phyloP scores from a whole-genome alignment of 495 filamentous ascomycete species.

The Annulohypoxylon nitens region DNA sequence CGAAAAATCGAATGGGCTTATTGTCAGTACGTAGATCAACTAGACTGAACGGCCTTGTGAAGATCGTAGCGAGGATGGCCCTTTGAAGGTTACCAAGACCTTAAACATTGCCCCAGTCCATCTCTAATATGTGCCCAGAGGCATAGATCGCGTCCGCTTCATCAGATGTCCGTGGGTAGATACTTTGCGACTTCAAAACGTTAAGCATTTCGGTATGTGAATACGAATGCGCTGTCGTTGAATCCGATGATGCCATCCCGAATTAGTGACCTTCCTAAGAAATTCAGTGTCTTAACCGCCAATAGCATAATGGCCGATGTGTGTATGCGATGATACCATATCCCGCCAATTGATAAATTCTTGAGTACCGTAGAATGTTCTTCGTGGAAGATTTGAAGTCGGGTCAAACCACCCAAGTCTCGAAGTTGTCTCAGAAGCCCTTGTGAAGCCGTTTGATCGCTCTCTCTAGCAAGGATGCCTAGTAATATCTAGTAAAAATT shows the following conservation, averaged over 20 bases:
- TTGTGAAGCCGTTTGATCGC: slow-evolving; percentile 42
- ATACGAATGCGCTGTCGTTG: background rate
- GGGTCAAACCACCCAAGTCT: slow-evolving; percentile 46
- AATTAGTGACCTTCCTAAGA: background rate
- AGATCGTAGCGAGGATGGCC: slow-evolving; percentile 19
- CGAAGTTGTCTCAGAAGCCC: slow-evolving; percentile 47
- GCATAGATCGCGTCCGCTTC: background rate
- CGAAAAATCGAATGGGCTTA: slow-evolving; percentile 36
- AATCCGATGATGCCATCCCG: background rate
- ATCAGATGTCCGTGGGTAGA: background rate
- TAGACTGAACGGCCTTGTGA: slow-evolving; percentile 15
- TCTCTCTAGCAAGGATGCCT: slow-evolving; percentile 18
- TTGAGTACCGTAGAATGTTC: background rate
- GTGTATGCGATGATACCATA: background rate
- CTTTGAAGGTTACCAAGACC: background rate
- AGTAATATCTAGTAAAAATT: slow-evolving; percentile 29
- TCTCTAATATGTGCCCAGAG: background rate
- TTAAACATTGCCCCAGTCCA: background rate
- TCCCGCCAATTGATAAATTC: background rate
- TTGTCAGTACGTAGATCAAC: slow-evolving; percentile 17
- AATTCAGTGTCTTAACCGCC: background rate
- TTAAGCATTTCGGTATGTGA: background rate
- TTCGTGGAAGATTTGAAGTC: slow-evolving; percentile 20
- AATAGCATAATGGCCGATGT: background rate
- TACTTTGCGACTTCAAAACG: background rate